phyloP scores from a whole-genome alignment of 75 land plant species.

The Ceratopteris richardii region DNA sequence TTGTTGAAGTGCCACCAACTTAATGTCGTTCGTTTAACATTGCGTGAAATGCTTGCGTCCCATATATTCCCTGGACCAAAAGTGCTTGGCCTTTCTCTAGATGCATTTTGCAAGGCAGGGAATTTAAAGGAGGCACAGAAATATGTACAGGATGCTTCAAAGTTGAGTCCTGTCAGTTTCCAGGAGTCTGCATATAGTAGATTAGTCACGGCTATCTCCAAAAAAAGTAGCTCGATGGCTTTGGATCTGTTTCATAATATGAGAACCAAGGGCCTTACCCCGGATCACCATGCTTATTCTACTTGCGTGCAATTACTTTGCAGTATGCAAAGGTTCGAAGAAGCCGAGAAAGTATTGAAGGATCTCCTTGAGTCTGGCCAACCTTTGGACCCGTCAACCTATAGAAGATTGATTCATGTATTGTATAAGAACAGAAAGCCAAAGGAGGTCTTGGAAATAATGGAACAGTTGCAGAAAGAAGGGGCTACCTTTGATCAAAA shows the following conservation, averaged over 20 bases:
- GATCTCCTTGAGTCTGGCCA: neutral
- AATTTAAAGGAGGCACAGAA: neutral
- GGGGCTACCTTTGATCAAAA: neutral
- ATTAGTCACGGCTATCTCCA: neutral
- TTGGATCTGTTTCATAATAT: neutral
- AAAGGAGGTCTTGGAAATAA: neutral
- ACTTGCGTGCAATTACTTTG: neutral
- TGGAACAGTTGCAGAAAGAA: neutral
- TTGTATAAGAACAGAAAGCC: neutral
- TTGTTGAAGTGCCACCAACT: neutral
- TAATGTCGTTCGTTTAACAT: neutral
- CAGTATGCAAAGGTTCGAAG: neutral
- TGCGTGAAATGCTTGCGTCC: neutral
- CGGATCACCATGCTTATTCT: neutral
- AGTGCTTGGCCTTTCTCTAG: neutral
- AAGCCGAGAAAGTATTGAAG: neutral
- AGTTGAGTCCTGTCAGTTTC: neutral
- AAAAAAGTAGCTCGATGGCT: neutral
- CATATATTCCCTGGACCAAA: neutral
- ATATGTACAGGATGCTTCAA: neutral
- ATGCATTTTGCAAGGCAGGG: constrained; percentile 2
- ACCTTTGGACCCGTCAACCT: neutral
- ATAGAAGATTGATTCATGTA: neutral
- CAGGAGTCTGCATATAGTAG: neutral
- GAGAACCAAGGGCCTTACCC: neutral